These are phyloP conservation scores for Zasmidium angulare DNA, from an alignment of 2,329 filamentous ascomycete genomes.

Conservation along the genomic window DNA sequence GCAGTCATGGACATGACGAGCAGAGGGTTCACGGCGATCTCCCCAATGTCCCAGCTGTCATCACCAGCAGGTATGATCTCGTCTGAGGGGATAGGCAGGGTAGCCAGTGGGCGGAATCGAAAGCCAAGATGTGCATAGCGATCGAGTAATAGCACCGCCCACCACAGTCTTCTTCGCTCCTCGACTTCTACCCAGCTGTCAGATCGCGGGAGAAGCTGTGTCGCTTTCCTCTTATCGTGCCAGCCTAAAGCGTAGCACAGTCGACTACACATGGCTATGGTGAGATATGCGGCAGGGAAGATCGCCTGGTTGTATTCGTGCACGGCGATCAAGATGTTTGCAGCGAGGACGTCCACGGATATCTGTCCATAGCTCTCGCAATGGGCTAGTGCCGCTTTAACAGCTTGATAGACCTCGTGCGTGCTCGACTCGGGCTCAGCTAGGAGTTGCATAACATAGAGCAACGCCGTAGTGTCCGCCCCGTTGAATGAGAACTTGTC, in stretches of 20 bases:
- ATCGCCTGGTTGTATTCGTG: conserved; percentile 16
- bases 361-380: conserved; percentile 17
- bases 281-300: conserved; percentile 21
- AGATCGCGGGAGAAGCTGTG: conserved; percentile 8
- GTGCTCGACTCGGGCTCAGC: conserved; percentile 1
- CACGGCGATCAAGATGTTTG: conserved; percentile 17
- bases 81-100: conserved; percentile 10
- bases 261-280: conserved; percentile 10
- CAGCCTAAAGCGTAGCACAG: conserved; percentile 16
- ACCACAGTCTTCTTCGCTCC: conserved; percentile 22
- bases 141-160: conserved; percentile 22
- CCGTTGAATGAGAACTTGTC: not conserved
- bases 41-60: conserved; percentile 18
- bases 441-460: conserved; percentile 16
- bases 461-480: conserved; percentile 10
- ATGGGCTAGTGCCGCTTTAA: conserved; percentile 16
- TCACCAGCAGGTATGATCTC: conserved; percentile 19
- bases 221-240: conserved; percentile 22
- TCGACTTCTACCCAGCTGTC: conserved; percentile 22
- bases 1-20: conserved; percentile 25
- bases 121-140: conserved; percentile 20
- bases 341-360: conserved; percentile 17
- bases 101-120: conserved; percentile 18
- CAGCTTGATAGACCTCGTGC: conserved; percentile 1
- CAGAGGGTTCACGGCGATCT: conserved; percentile 19